Base-by-base conservation (phyloP, 1,284 basidiomycete species). In the Spongiforma sp. region DNA sequence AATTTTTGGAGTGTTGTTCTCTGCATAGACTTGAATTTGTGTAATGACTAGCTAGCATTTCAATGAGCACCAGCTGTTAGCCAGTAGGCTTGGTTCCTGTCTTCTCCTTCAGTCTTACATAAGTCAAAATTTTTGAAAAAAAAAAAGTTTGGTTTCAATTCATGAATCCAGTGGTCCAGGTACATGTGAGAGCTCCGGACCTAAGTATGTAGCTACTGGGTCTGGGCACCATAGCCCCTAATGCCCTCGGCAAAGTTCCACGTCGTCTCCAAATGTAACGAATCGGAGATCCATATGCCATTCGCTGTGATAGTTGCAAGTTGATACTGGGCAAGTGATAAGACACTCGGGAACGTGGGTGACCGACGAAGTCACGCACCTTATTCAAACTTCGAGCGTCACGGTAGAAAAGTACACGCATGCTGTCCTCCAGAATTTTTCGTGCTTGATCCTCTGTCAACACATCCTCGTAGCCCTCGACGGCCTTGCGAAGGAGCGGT, bases 321-420 rank as follows among this genome's bases (percentile, higher is more conserved):
- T 93, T 99, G 96, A 82, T 93, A 99, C 95, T 98, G 65, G 15
- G 59, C 19, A n/a, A 12, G 55, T n/a, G 62, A 24, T 52, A 6
- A 62, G 21, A 43, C 15, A 28, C 24, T 59, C 12, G 57, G 58
- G 61, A 56, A 55, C 32, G 21, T n/a, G 9, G 24, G 30, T 32
- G 54, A n/a, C 4, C 8, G 24, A 12, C 10, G 50, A 33, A 24
- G 46, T 46, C 33, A n/a, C 85, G 48, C 67, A 95, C 96, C 87
- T 99, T 96, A 86, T 99, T 95, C 78, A 98, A 82, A 82, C 93
- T 95, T 73, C 98, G 87, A 4, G 97, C 97, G 75, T 99, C 98
- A 56, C 97, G 89, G 81, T 99, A 99, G 82, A 93, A 99, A 60
- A 99, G 84, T 15, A 99, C 96, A 72, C 91, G 91, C 91, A 99